Evolutionary conservation across 306 rosid species (phyloP).

Genomic region (Acacia melanoxylon): DNA sequence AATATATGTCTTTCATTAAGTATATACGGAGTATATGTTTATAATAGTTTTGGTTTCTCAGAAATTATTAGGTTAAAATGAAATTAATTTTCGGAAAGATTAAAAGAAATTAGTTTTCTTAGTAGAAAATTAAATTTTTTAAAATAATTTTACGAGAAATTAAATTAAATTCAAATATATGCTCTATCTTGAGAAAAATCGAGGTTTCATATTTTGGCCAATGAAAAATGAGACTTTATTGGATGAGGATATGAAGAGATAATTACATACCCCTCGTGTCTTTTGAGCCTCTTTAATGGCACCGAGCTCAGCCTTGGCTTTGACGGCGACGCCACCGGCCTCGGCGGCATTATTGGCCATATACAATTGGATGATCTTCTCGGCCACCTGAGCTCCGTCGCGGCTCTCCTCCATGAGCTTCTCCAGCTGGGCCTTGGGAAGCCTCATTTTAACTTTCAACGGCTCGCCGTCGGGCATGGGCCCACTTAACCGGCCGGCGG

Average conservation of each 20-base stretch:
- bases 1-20: neutral
- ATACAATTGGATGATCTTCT: slow-evolving; percentile 63
- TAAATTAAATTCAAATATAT: neutral
- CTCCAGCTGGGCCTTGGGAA: slow-evolving; percentile 64
- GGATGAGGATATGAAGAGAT: neutral
- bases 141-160: neutral
- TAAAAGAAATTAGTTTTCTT: neutral
- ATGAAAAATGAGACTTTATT: neutral
- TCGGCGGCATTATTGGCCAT: slow-evolving; percentile 27
- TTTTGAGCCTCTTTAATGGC: slow-evolving; percentile 20
- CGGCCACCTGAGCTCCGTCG: slow-evolving; percentile 54
- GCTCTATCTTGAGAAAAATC: neutral
- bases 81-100: neutral
- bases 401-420: slow-evolving; percentile 65
- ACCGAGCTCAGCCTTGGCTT: slow-evolving; percentile 33
- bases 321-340: neutral
- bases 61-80: neutral
- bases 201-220: neutral
- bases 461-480: slow-evolving; percentile 29
- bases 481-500: neutral
- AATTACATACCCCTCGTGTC: slow-evolving; percentile 49
- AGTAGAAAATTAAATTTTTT: neutral
- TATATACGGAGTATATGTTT: neutral
- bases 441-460: slow-evolving; percentile 55
- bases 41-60: neutral